Conservation (phyloP, 371 early-diverging fungal genomes). For the Mucor ambiguus region DNA sequence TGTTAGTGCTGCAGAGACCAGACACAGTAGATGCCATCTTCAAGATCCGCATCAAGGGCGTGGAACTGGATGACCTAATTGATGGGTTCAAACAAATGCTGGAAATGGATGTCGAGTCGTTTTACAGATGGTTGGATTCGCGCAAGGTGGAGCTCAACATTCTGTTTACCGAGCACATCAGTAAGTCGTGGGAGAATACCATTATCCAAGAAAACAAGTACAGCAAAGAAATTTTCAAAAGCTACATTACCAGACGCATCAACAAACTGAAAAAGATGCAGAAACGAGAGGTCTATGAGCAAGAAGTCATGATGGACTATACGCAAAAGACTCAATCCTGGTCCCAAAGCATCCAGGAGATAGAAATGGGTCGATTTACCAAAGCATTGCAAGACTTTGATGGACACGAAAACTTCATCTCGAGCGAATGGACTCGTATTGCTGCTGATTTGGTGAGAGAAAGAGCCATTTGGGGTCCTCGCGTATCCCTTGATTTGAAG, state of each 20-base stretch:
- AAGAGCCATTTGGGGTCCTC: conserved; percentile 67
- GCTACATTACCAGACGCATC: conserved; percentile 47
- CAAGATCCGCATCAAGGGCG: conserved; percentile 46
- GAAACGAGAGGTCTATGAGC: conserved; percentile 51
- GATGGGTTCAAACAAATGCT: conserved; percentile 64
- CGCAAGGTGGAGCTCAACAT: conserved; percentile 51
- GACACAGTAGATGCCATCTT: conserved; percentile 45
- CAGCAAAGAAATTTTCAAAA: conserved; percentile 59
- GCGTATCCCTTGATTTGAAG: conserved; percentile 33
- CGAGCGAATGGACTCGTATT: conserved; percentile 68
- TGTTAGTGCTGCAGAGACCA: conserved; percentile 63
- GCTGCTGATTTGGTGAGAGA: conserved; percentile 58
- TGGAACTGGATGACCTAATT: conserved; percentile 62
- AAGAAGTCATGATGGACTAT: conserved; percentile 60
- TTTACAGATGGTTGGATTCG: conserved; percentile 61
- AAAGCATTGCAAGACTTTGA: conserved; percentile 67
- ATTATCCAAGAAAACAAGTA: conserved; percentile 53
- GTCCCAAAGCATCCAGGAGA: conserved; percentile 65
- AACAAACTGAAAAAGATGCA: conserved; percentile 60
- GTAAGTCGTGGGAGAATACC: conserved; percentile 65
- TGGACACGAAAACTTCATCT: conserved; percentile 64
- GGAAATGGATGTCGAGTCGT: conserved; percentile 55
- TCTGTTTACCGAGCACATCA: conserved; percentile 58
- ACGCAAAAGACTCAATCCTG: conserved; percentile 55
- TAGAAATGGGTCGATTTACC: conserved; percentile 61